Evolutionary conservation across 371 early-diverging fungal species (phyloP), one percentile per base, ranked within the genome.

Genomic region (Mucor mucedo): DNA sequence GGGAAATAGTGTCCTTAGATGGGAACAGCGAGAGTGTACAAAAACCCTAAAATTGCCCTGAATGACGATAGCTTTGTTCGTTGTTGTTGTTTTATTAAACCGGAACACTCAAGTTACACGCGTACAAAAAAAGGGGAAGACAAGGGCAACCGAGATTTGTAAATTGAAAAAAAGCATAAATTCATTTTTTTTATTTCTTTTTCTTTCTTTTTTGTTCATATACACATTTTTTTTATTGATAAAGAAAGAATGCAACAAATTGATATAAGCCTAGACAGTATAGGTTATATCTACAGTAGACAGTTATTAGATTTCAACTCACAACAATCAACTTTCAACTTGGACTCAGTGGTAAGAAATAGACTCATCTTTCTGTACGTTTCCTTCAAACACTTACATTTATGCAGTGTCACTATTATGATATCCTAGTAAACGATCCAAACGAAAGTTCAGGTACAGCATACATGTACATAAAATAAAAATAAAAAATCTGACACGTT

Each of bases 331-430:
- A 14, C 49, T n/a, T 55, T 55, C 21, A 27, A 30, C 27, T 35
- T 29, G 5, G 66, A 56, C 29, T 48, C 61, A 40, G 52, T 66
- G 49, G 66, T 66, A 66, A 49, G 41, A 2, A 11, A 29, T 33
- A 1, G 1, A 30, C 33, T 21, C 21, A 29, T 45, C 10, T n/a
- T 38, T 9, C 28, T 54, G 9, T 33, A 32, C 29, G 28, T 57
- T 45, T 56, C 39, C 45, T 35, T 32, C 16, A 21, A 41, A 52
- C 52, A 56, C 33, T 42, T 9, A n/a, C 14, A 4, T 11, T 42
- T 42, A n/a, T 29, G 29, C 3, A 66, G 67, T 66, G 67, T 30
- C 67, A 66, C 52, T 66, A 61, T 47, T 66, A 62, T 48, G 67
- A 66, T 66, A 56, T 66, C 52, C 38, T 66, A 57, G 60, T 66